These are phyloP conservation scores for Neopestalotiopsis sp. DNA, from an alignment of 2,329 filamentous ascomycete species.

Conservation along the genomic window DNA sequence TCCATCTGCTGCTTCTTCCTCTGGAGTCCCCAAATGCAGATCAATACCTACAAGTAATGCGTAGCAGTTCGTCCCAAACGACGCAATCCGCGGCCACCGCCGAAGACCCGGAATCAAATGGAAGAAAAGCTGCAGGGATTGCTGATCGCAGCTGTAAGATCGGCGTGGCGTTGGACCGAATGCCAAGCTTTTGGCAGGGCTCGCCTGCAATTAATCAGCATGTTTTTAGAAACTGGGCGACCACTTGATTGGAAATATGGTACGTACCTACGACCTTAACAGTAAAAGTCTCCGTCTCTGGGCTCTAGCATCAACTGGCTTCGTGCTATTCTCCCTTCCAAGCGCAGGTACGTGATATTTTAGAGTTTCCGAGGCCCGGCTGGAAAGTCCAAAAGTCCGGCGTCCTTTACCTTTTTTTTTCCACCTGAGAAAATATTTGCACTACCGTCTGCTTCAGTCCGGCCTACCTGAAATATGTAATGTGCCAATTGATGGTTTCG, in stretches of 20 bases:
- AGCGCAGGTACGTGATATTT: background rate
- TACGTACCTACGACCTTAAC: background rate
- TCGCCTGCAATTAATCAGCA: constrained; percentile 17
- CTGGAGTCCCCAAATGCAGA: background rate
- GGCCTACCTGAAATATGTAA: too few species aligned
- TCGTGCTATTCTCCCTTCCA: background rate
- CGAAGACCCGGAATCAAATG: constrained; percentile 5
- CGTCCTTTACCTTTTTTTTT: too few species aligned
- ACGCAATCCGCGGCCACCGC: background rate
- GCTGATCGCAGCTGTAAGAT: constrained; percentile 17
- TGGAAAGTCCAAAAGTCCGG: too few species aligned
- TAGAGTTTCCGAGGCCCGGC: background rate
- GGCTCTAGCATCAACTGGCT: background rate
- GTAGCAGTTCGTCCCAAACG: background rate
- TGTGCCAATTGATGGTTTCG: too few species aligned
- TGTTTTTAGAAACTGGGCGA: background rate
- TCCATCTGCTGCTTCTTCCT: background rate
- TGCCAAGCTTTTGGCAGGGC: constrained; percentile 17
- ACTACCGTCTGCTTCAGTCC: too few species aligned
- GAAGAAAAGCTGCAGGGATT: constrained; percentile 10
- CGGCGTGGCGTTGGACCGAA: constrained; percentile 18
- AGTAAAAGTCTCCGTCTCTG: background rate
- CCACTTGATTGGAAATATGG: background rate
- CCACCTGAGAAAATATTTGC: too few species aligned
- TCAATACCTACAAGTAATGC: background rate